phyloP scores from a whole-genome alignment of 2,329 filamentous ascomycete species.

The Arachnopeziza araneosa region DNA sequence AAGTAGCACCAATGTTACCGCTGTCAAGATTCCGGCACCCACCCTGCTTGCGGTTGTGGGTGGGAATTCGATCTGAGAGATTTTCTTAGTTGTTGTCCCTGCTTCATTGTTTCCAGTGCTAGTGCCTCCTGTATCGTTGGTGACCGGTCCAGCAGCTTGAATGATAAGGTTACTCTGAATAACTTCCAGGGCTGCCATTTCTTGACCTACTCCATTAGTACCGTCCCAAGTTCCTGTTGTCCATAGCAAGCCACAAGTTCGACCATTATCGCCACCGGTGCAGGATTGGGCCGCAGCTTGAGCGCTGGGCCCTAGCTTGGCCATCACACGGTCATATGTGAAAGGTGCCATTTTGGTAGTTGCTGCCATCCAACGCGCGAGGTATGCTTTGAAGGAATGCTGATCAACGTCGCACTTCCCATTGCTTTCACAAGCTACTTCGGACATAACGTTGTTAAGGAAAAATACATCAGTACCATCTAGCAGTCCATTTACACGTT shows the following conservation, averaged over 20 bases:
- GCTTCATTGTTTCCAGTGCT: slow-evolving; percentile 34
- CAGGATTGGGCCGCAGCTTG: slow-evolving; percentile 58
- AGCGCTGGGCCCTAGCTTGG: slow-evolving; percentile 48
- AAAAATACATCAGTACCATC: slow-evolving; percentile 51
- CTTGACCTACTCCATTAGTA: slow-evolving; percentile 45
- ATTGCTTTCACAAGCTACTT: slow-evolving; percentile 59
- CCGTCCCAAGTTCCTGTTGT: slow-evolving; percentile 49
- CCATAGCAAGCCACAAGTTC: slow-evolving; percentile 58
- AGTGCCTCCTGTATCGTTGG: slow-evolving; percentile 51
- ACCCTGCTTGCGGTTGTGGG: slow-evolving; percentile 53
- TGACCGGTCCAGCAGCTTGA: slow-evolving; percentile 38
- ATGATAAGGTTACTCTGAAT: slow-evolving; percentile 51
- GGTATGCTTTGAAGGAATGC: slow-evolving; percentile 59
- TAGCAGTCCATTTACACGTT: slow-evolving; percentile 52
- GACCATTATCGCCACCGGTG: slow-evolving; percentile 49
- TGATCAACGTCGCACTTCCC: slow-evolving; percentile 57
- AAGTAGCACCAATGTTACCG: background rate
- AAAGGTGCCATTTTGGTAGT: slow-evolving; percentile 54
- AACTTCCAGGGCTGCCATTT: slow-evolving; percentile 52
- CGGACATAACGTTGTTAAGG: slow-evolving; percentile 53
- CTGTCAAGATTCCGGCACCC: slow-evolving; percentile 63
- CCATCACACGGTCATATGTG: slow-evolving; percentile 44
- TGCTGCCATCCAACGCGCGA: slow-evolving; percentile 53
- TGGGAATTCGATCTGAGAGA: background rate
- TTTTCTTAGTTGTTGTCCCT: background rate